Percentiles rank a stretch among this genome's conserved stretches.
Evolutionary conservation across 192 early-diverging fungal genomes (phyloP).

Genomic region (Coemansia sp.): DNA sequence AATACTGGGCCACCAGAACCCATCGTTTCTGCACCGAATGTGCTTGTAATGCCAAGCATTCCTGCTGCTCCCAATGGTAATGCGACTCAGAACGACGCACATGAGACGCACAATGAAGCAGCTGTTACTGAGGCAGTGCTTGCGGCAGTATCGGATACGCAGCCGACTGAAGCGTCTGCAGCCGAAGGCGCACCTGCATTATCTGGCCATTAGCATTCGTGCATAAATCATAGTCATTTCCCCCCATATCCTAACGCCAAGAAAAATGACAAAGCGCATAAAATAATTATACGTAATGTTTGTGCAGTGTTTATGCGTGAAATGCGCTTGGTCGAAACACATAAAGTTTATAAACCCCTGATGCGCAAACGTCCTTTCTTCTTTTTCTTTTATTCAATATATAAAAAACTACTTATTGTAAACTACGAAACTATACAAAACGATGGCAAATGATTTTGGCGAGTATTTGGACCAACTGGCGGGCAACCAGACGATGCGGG

Average conservation of each 20-base stretch:
- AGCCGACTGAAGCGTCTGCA: neutral
- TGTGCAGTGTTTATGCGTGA: too few species aligned
- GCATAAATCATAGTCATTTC: too few species aligned
- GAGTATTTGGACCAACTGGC: constrained; percentile 31
- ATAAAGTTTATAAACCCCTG: neutral
- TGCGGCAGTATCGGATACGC: neutral
- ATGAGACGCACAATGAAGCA: neutral
- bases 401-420: neutral
- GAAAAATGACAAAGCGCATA: too few species aligned
- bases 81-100: neutral
- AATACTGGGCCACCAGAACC: neutral
- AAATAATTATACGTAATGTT: too few species aligned
- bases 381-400: constrained; percentile 3
- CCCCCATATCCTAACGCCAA: too few species aligned
- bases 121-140: constrained; percentile 4
- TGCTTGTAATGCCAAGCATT: neutral
- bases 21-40: neutral
- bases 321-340: neutral
- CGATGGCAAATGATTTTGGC: constrained; percentile 22
- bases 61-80: neutral
- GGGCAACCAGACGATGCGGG: constrained; percentile 21
- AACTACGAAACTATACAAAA: neutral
- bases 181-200: neutral
- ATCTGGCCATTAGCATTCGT: neutral
- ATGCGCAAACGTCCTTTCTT: neutral